Conservation (phyloP, 2,329 filamentous ascomycete genomes). For the Gnomoniopsis sp. region DNA sequence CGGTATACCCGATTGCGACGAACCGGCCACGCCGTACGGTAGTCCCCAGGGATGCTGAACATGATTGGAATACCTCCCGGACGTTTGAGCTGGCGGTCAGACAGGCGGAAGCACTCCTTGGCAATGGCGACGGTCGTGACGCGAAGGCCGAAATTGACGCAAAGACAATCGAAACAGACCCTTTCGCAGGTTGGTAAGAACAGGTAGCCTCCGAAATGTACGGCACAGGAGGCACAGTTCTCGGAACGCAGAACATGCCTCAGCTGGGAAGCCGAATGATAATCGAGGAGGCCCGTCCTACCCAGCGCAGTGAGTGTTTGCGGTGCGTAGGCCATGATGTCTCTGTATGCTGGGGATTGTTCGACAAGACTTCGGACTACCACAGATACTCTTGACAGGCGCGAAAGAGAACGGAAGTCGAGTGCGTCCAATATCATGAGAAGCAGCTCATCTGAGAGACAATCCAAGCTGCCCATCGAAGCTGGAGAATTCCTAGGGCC, state of each 20-base stretch:
- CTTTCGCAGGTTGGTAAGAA: constrained; percentile 31
- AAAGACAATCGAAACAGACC: constrained; percentile 28
- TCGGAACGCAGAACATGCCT: constrained; percentile 22
- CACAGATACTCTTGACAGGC: neutral
- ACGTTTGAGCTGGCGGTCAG: constrained; percentile 21
- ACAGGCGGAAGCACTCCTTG: constrained; percentile 24
- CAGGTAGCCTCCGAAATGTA: constrained; percentile 27
- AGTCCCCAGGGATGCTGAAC: constrained; percentile 24
- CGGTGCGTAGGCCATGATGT: constrained; percentile 38
- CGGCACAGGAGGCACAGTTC: constrained; percentile 27
- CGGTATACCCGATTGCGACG: constrained; percentile 17
- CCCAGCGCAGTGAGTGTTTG: constrained; percentile 24
- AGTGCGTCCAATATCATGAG: neutral
- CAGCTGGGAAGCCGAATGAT: constrained; percentile 23
- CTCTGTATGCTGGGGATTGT: constrained; percentile 32
- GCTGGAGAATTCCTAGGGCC: neutral
- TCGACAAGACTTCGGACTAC: neutral
- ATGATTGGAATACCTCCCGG: constrained; percentile 20
- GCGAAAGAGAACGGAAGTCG: neutral
- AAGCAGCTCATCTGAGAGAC: neutral
- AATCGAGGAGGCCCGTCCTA: constrained; percentile 22
- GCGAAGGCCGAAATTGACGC: constrained; percentile 22
- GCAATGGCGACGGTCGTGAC: constrained; percentile 23
- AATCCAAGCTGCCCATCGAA: neutral
- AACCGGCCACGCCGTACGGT: constrained; percentile 18